Conservation (phyloP, 257 asterid genomes). For the Orobanche coerulescens region DNA sequence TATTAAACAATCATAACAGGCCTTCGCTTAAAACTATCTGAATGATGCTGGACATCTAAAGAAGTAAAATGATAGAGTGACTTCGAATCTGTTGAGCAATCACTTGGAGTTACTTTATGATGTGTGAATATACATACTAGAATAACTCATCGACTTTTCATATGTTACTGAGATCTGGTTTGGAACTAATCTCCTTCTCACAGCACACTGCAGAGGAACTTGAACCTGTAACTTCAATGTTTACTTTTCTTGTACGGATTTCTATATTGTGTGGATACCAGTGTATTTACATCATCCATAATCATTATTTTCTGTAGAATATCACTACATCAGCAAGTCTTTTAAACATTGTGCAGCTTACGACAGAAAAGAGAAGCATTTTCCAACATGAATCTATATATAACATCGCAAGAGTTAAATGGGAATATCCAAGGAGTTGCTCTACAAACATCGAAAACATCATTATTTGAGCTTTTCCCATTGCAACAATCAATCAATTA, state of each 20-base stretch:
- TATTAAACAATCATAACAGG: neutral
- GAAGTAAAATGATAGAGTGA: neutral
- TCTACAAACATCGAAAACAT: neutral
- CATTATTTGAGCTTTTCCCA: neutral
- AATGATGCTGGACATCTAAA: neutral
- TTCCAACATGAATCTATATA: neutral
- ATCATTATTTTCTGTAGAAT: neutral
- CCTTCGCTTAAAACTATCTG: constrained; percentile 1
- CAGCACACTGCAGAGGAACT: neutral
- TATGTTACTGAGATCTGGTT: neutral
- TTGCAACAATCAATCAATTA: neutral
- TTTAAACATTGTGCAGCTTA: neutral
- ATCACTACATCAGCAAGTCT: neutral
- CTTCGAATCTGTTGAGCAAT: neutral
- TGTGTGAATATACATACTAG: neutral
- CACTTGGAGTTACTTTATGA: neutral
- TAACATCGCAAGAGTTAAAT: neutral
- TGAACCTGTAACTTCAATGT: neutral
- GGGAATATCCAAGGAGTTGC: neutral
- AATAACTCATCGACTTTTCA: neutral
- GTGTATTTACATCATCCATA: neutral
- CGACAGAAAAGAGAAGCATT: neutral
- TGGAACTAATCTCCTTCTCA: neutral
- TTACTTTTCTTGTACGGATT: neutral
- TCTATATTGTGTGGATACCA: neutral